Evolutionary conservation across 1,284 basidiomycete genomes (phyloP), one percentile per base, ranked within the genome.

Genomic region (Moesziomyces aphidis): DNA sequence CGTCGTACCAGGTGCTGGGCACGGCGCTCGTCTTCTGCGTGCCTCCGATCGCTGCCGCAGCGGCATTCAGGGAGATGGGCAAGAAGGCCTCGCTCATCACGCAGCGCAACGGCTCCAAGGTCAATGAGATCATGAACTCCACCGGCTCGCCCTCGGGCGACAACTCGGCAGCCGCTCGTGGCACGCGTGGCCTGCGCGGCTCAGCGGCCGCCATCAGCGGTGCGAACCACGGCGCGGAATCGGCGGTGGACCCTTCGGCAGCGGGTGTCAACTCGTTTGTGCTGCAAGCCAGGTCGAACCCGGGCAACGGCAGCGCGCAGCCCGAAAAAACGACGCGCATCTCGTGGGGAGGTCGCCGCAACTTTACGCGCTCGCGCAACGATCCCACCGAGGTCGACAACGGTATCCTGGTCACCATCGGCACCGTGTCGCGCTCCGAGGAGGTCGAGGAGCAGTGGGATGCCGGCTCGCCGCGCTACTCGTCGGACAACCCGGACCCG

Each of bases 101-200:
- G 19, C 36, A 24, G 10, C 51, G 50, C 34, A 47, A 60, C 23
- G 49, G 48, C 2, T 13, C 36, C 36, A 53, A 53, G 50, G 51
- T 73, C 45, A 64, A 73, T 55, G 71, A 73, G 53, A 73, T 69
- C 17, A 68, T 73, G 46, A 64, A 61, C 56, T 65, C 62, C 8
- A 55, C 39, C 59, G 43, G 42, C 55, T 49, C 59, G 6, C 51
- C 55, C 10, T 67, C 63, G 23, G 60, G 53, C n/a, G 48, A 56
- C 21, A 54, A 57, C 19, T 53, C 63, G 31, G 31, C 31, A 1
- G 57, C 43, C 13, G 28, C 46, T 21, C 47, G 60, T 13, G 34
- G 42, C 19, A 43, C 48, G 8, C 24, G 47, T 4, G 24, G 21
- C 7, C 24, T n/a, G n/a, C 43, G 36, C 10, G 19, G 44, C 7